Evolutionary conservation across 2,329 filamentous ascomycete genomes (phyloP), one percentile per base, ranked within the genome.

Genomic region (Ilyonectria sp.): DNA sequence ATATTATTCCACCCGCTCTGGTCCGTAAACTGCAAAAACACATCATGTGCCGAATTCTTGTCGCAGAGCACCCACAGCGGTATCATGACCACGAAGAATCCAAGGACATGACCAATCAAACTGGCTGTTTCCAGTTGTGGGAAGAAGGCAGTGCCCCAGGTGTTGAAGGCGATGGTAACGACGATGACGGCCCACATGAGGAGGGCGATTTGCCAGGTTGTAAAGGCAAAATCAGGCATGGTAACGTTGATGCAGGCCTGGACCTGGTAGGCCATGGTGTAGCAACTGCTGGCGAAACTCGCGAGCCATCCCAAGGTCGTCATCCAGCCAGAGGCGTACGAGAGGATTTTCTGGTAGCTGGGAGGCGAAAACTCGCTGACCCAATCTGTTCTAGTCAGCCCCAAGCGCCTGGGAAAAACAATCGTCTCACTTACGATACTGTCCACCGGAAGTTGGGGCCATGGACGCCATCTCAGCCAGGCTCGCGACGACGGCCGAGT

Each of bases 301-400:
- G 80, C 78, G 50, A 85, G 81, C 85, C 85, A 86, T 26, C 82
- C 83, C 0, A 84, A 76, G 0, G 84, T 79, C 4, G 79, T 82
- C 69, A 85, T 79, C 85, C 84, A 86, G 2, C 83, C 84, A 76
- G 74, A 76, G n/a, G 86, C 74, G 71, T 90, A 91, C 67, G 85
- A 87, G 2, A 89, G 77, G 40, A 86, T 82, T 62, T 85, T 87
- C 70, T 89, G 86, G 59, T 82, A 80, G 47, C 78, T 76, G 0
- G 76, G 78, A 0, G 86, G 84, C 1, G 86, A 82, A 65, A 88
- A 87, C 55, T 87, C 86, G 1, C 83, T 87, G 1, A 88, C 86
- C 86, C 86, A 89, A 69, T 88, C 70, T 90, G 87, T 1, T 88
- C 88, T 23, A 4, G 23, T 23, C 23, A 23, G 23, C 23, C 23